A percentile compares a stretch with the other conserved stretches of the same genome.
Evolutionary conservation across 1,284 basidiomycete species (phyloP).

Genomic region (Melampsora allii-populina): DNA sequence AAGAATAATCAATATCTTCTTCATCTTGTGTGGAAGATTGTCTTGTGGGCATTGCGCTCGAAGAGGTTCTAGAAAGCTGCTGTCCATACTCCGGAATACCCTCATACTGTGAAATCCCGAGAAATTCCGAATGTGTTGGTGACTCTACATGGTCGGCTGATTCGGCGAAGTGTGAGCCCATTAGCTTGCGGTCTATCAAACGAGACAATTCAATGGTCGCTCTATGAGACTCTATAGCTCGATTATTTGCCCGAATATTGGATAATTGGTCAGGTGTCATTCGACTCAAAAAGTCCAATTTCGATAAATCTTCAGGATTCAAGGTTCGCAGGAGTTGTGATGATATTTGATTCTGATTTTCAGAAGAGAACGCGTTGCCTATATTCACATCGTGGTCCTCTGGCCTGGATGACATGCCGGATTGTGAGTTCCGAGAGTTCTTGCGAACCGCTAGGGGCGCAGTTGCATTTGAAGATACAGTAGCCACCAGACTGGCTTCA

Average conservation of each 20-base stretch:
- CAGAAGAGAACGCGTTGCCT: not conserved
- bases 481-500: not conserved
- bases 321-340: not conserved
- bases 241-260: not conserved
- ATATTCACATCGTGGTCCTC: not conserved
- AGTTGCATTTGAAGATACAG: not conserved
- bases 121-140: not conserved
- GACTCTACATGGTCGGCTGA: not conserved
- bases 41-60: too few species aligned
- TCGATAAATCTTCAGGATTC: not conserved
- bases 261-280: not conserved
- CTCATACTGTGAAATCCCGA: too few species aligned
- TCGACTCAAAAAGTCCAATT: not conserved
- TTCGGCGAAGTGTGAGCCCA: not conserved
- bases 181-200: not conserved
- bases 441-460: slow-evolving; percentile 3
- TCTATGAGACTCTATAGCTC: not conserved
- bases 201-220: not conserved
- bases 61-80: too few species aligned
- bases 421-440: not conserved
- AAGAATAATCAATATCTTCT: too few species aligned
- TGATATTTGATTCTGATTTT: not conserved
- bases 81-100: too few species aligned
- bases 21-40: too few species aligned
- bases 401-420: not conserved